phyloP scores from a whole-genome alignment of 140 eudicot species.

The Oenanthe javanica region DNA sequence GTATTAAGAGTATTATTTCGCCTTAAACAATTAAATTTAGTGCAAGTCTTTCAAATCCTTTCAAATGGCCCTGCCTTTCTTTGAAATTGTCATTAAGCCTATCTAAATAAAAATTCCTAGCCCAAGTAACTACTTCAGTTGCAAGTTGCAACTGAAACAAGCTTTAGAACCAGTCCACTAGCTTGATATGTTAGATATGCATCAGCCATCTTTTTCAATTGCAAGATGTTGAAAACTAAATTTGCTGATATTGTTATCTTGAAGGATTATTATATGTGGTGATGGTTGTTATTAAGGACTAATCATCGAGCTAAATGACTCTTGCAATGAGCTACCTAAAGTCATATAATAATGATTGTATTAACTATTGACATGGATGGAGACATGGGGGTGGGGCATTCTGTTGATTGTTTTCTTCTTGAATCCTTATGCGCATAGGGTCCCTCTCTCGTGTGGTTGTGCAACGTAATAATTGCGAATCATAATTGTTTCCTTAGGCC shows the following conservation, averaged over 20 bases:
- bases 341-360: background rate
- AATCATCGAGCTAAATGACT: background rate
- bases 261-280: background rate
- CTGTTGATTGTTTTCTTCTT: background rate
- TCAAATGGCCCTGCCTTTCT: too few relatives aligned
- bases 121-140: too few relatives aligned
- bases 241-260: background rate
- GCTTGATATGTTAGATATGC: background rate
- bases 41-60: too few relatives aligned
- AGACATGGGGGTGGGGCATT: background rate
- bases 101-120: too few relatives aligned
- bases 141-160: background rate
- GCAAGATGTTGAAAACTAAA: background rate
- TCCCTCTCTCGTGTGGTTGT: background rate
- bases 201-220: background rate
- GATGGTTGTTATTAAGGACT: background rate
- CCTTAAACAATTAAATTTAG: too few relatives aligned
- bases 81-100: too few relatives aligned
- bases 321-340: background rate
- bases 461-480: background rate
- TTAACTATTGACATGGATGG: background rate
- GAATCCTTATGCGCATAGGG: background rate
- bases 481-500: background rate
- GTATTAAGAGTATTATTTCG: too few relatives aligned
- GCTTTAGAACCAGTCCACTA: background rate